Base-by-base conservation (phyloP, 169 alveolate species). In the Plasmodium falciparum region DNA sequence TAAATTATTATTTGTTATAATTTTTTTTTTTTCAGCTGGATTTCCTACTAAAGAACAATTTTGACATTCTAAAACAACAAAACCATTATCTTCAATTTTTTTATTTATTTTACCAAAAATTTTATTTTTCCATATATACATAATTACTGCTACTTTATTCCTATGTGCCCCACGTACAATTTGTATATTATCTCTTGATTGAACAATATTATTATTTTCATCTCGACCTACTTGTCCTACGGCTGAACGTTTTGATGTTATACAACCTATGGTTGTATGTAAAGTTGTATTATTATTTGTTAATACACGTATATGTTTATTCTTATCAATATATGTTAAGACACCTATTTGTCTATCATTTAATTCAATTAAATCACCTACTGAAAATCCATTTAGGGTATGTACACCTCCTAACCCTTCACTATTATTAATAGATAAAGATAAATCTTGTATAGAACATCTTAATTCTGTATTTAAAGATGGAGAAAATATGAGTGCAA, bases 321-420 rank as follows among this genome's bases (percentile, higher is more conserved):
- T 92, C 22, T 93, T 92, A 73, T 94, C 96, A 15, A 95, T 94
- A 66, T 92, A 92, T 3, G 94, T 93, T 59, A 95, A 83, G n/a
- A 95, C 93, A 11, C 97, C 97, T n/a, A 95, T 92, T 12, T 89
- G 93, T 15, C 97, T 97, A 71, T 90, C 94, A 29, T 88, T 88
- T 9, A 95, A 83, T 69, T 95, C 97, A 6, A 95, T 94, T 13
- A 95, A 74, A 52, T 95, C 97, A 7, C 95, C 96, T 15, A 95
- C 89, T 33, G 94, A 93, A 62, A 92, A 95, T 0, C 97, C 97
- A 59, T 95, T 94, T 45, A 95, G 88, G 11, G 95, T 91, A 50
- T 80, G 73, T 20, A 86, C 74, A 39, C 89, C 89, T 43, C 92
- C 92, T 45, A 70, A 63, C 13, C 94, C 92, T 73, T 94, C 96